phyloP scores from a whole-genome alignment of 768 basidiomycete species.

The Termitomyces sp. region DNA sequence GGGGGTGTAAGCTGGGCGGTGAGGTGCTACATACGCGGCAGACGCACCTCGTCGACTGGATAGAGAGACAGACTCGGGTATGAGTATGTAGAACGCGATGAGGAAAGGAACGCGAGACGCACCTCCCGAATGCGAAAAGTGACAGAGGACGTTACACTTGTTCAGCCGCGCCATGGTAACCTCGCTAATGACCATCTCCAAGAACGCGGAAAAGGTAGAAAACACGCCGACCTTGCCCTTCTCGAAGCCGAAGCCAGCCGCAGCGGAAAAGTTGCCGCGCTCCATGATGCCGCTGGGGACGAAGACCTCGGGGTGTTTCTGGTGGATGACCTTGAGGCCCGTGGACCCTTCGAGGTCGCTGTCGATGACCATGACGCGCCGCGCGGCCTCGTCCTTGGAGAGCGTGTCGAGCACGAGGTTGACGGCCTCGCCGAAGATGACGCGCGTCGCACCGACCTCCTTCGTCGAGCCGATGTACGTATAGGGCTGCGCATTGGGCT shows the following conservation, averaged over 20 bases:
- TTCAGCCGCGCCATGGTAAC: constrained; percentile 92
- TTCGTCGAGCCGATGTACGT: constrained; percentile 66
- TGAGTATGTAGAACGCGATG: neutral
- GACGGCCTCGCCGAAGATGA: constrained; percentile 82
- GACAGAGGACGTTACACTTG: constrained; percentile 80
- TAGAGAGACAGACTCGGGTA: neutral
- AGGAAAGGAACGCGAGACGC: constrained; percentile 13
- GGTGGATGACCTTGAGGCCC: constrained; percentile 81
- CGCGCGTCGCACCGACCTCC: constrained; percentile 76
- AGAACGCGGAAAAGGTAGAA: constrained; percentile 88
- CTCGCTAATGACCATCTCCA: constrained; percentile 88
- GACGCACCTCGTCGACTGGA: neutral
- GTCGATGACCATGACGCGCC: constrained; percentile 86
- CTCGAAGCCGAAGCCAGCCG: constrained; percentile 84
- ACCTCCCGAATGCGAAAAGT: constrained; percentile 89
- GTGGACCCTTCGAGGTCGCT: constrained; percentile 89
- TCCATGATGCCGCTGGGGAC: constrained; percentile 85
- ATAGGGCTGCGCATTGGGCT: constrained; percentile 50
- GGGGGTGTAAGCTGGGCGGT: neutral
- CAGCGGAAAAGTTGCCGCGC: constrained; percentile 77
- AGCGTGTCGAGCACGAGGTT: constrained; percentile 70
- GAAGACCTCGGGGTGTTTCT: constrained; percentile 88
- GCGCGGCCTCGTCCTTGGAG: constrained; percentile 68
- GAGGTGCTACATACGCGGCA: too few species aligned
- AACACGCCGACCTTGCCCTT: constrained; percentile 81